Evolutionary conservation across 148 eudicot species (phyloP).

Genomic region (Rhododendron henanense): DNA sequence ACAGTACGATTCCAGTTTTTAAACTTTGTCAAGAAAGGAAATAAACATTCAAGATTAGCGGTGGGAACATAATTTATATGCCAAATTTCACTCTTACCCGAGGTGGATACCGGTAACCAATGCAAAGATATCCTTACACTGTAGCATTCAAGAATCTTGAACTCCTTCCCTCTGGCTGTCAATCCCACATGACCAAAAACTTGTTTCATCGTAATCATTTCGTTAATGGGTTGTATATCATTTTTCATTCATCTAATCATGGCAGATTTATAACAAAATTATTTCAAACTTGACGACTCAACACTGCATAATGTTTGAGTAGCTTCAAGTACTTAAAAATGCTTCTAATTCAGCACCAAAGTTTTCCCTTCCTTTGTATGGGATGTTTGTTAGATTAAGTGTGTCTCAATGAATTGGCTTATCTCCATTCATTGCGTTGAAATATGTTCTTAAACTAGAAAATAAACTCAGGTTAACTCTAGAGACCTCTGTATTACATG

Average conservation of each 20-base stretch:
- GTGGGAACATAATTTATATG: background rate
- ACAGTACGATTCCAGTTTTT: background rate
- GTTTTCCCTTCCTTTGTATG: background rate
- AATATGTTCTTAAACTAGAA: background rate
- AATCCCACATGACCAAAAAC: background rate
- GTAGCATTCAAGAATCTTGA: background rate
- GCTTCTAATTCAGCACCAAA: background rate
- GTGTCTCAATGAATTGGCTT: background rate
- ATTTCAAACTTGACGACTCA: background rate
- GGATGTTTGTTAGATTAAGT: background rate
- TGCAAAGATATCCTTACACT: background rate
- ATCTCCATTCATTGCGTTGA: background rate
- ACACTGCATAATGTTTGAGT: background rate
- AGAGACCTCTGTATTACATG: background rate
- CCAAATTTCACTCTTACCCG: background rate
- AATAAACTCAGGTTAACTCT: background rate
- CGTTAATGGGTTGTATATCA: background rate
- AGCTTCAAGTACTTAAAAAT: background rate
- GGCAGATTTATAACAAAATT: background rate
- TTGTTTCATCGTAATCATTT: background rate
- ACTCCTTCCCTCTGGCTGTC: background rate
- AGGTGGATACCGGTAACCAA: background rate
- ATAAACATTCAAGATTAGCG: background rate
- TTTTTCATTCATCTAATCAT: background rate
- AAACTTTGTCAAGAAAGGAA: background rate